phyloP scores from a whole-genome alignment of 345 rosid genomes.

The Eucalyptus sp. region DNA sequence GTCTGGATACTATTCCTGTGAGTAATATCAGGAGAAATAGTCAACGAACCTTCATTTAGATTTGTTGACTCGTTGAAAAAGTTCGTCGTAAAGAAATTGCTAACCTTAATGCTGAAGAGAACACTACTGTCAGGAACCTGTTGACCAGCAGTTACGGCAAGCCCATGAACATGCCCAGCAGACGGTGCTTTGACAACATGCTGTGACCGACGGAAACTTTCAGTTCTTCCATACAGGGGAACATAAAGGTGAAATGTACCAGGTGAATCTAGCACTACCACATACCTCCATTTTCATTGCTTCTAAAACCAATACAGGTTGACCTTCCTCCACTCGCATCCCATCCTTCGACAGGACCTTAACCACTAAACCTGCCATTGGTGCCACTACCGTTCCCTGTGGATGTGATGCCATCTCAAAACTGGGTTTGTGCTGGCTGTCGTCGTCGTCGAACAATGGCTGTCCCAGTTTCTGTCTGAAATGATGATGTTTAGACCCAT shows the following conservation, averaged over 20 bases:
- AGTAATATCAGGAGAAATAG: background rate
- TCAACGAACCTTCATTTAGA: background rate
- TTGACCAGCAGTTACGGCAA: constrained; percentile 54
- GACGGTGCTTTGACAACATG: constrained; percentile 80
- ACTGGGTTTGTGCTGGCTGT: constrained; percentile 38
- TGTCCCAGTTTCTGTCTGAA: constrained; percentile 57
- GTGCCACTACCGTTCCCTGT: constrained; percentile 66
- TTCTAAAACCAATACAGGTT: constrained; percentile 73
- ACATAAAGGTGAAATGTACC: background rate
- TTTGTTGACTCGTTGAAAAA: background rate
- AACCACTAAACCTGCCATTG: constrained; percentile 95
- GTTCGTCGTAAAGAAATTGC: background rate
- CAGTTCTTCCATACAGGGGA: background rate
- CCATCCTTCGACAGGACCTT: constrained; percentile 75
- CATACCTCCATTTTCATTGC: constrained; percentile 99
- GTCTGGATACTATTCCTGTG: background rate
- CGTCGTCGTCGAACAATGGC: constrained; percentile 34
- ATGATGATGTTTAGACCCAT: constrained; percentile 48
- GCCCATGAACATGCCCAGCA: constrained; percentile 59
- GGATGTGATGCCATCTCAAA: constrained; percentile 38
- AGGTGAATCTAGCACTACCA: background rate
- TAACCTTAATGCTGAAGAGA: constrained; percentile 71
- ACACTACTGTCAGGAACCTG: constrained; percentile 65
- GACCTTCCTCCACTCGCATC: constrained; percentile 60
- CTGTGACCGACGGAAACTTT: constrained; percentile 10